Evolutionary conservation across 257 asterid genomes (phyloP).

Genomic region (Lavandula angustifolia): DNA sequence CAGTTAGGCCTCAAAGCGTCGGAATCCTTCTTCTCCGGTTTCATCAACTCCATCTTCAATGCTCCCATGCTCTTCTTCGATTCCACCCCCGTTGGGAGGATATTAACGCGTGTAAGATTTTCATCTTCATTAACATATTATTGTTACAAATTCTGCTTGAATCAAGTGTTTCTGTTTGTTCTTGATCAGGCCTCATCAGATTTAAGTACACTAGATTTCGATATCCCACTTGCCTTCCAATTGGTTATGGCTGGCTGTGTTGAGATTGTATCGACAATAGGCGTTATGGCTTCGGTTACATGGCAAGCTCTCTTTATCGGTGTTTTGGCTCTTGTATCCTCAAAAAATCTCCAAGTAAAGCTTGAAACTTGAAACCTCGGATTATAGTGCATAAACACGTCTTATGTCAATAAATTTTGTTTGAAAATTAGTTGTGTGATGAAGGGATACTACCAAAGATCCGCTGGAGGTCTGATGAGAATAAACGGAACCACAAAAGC

Average conservation of each 20-base stretch:
- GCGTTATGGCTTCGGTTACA: constrained; percentile 64
- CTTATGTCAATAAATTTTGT: not conserved
- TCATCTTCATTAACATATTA: not conserved
- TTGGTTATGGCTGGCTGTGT: constrained; percentile 41
- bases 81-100: constrained; percentile 83
- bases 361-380: not conserved
- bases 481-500: constrained; percentile 84
- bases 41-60: constrained; percentile 55
- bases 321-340: constrained; percentile 49
- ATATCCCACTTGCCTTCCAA: constrained; percentile 51
- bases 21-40: constrained; percentile 55
- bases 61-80: constrained; percentile 89
- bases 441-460: constrained; percentile 74
- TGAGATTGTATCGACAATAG: constrained; percentile 55
- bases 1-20: constrained; percentile 72
- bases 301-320: constrained; percentile 88
- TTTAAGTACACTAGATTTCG: constrained; percentile 67
- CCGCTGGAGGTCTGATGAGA: constrained; percentile 80
- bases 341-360: constrained; percentile 73
- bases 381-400: not conserved
- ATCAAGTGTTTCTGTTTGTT: not conserved
- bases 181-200: constrained; percentile 72
- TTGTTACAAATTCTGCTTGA: not conserved
- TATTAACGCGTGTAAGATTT: constrained; percentile 61
- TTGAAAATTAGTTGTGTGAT: constrained; percentile 4